Percentiles rank a stretch among this genome's conserved stretches.
Evolutionary conservation across 2,329 filamentous ascomycete genomes (phyloP).

Genomic region (Teratosphaeriaceae sp.): DNA sequence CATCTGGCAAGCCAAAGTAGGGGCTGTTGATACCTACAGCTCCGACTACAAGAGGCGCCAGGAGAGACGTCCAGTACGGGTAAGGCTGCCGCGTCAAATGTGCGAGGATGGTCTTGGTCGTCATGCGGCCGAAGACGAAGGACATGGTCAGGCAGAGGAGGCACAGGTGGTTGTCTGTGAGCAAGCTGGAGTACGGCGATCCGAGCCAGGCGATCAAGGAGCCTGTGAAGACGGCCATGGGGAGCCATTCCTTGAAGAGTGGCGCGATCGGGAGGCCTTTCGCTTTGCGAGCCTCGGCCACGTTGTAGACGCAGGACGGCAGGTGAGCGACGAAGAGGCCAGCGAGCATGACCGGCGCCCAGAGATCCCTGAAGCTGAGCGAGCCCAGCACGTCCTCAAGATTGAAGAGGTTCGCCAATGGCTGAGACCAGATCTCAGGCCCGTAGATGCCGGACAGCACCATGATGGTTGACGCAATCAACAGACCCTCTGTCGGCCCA

Average conservation of each 20-base stretch:
- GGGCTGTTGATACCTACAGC: slow-evolving; percentile 79
- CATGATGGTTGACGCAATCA: slow-evolving; percentile 85
- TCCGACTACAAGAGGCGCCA: slow-evolving; percentile 78
- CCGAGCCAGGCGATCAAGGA: slow-evolving; percentile 79
- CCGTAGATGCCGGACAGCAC: slow-evolving; percentile 80
- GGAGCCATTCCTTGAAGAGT: slow-evolving; percentile 89
- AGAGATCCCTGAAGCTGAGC: slow-evolving; percentile 76
- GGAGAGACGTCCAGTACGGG: slow-evolving; percentile 91
- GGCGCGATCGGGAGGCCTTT: slow-evolving; percentile 69
- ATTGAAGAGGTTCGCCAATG: slow-evolving; percentile 64
- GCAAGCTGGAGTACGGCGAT: slow-evolving; percentile 76
- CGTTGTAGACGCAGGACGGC: slow-evolving; percentile 84
- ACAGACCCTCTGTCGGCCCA: slow-evolving; percentile 88
- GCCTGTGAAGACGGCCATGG: slow-evolving; percentile 74
- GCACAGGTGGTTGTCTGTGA: slow-evolving; percentile 78
- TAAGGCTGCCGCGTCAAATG: slow-evolving; percentile 91
- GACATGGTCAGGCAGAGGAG: slow-evolving; percentile 90
- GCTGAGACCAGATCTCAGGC: slow-evolving; percentile 76
- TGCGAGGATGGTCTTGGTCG: slow-evolving; percentile 96
- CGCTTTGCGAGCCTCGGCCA: slow-evolving; percentile 65
- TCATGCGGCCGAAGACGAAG: slow-evolving; percentile 97
- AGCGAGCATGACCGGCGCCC: slow-evolving; percentile 57
- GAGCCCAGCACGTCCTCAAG: slow-evolving; percentile 57
- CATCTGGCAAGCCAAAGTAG: slow-evolving; percentile 59
- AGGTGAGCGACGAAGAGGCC: slow-evolving; percentile 57